A percentile compares a stretch with the other conserved stretches of the same genome.
These are phyloP conservation scores for Aurifilum marmelostoma DNA, from an alignment of 2,329 filamentous ascomycete genomes.

Conservation along the genomic window DNA sequence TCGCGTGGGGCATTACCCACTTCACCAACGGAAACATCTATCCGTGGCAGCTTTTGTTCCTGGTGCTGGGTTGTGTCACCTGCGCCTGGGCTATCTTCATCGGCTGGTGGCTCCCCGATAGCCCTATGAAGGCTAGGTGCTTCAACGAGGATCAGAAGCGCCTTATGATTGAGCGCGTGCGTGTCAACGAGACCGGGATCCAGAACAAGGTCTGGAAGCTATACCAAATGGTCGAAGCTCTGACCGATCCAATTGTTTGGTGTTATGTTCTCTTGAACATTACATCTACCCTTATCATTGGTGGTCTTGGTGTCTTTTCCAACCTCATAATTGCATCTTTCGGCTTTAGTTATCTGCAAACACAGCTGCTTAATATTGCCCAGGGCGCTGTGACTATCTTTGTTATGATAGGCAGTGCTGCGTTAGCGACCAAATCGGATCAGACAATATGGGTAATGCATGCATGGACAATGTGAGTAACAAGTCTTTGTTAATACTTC, in stretches of 20 bases:
- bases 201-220: slow-evolving; percentile 41
- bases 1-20: slow-evolving; percentile 44
- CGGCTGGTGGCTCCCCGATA: slow-evolving; percentile 51
- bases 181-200: slow-evolving; percentile 43
- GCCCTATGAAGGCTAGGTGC: slow-evolving; percentile 55
- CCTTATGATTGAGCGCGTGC: slow-evolving; percentile 42
- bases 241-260: slow-evolving; percentile 42
- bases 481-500: too few species aligned
- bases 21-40: slow-evolving; percentile 36
- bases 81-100: slow-evolving; percentile 41
- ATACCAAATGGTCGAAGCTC: slow-evolving; percentile 43
- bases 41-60: slow-evolving; percentile 48
- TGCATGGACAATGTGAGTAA: neutral
- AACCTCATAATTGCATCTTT: slow-evolving; percentile 45
- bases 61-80: slow-evolving; percentile 45
- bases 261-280: slow-evolving; percentile 33
- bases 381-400: slow-evolving; percentile 45
- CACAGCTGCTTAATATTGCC: slow-evolving; percentile 46
- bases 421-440: slow-evolving; percentile 36
- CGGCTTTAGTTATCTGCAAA: slow-evolving; percentile 43
- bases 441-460: slow-evolving; percentile 29
- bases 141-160: slow-evolving; percentile 46
- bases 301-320: slow-evolving; percentile 44
- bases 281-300: slow-evolving; percentile 37
- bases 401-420: slow-evolving; percentile 41